These are phyloP conservation scores for Cardamine resedifolia DNA, from an alignment of 345 rosid species.

Conservation along the genomic window DNA sequence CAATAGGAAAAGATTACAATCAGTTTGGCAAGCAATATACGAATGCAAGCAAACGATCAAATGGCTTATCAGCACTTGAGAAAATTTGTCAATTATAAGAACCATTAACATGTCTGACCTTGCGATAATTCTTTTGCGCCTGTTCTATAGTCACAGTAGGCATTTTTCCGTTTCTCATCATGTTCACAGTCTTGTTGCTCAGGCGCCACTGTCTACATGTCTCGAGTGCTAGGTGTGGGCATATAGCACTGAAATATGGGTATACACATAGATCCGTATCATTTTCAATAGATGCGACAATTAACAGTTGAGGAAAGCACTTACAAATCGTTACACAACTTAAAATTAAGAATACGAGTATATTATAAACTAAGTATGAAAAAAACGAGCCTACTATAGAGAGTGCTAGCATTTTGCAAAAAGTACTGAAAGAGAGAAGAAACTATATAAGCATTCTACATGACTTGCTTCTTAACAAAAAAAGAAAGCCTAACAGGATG, in stretches of 20 bases:
- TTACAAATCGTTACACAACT: neutral
- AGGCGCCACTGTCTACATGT: slow-evolving; percentile 99
- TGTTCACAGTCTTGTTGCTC: slow-evolving; percentile 88
- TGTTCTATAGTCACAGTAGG: slow-evolving; percentile 98
- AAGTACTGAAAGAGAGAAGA: slow-evolving; percentile 1
- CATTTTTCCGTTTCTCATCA: slow-evolving; percentile 98
- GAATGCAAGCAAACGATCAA: slow-evolving; percentile 15
- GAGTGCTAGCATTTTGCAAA: slow-evolving; percentile 1
- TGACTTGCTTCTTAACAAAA: slow-evolving; percentile 17
- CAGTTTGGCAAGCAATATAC: neutral
- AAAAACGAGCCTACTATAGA: slow-evolving; percentile 11
- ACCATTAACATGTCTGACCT: slow-evolving; percentile 55
- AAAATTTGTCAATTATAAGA: neutral
- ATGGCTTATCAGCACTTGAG: slow-evolving; percentile 2
- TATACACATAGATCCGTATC: slow-evolving; percentile 15
- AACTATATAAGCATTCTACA: neutral
- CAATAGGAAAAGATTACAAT: neutral
- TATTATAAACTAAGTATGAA: neutral
- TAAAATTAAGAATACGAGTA: slow-evolving; percentile 4
- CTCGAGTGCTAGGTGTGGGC: slow-evolving; percentile 96
- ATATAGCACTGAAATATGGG: slow-evolving; percentile 68
- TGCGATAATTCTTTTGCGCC: slow-evolving; percentile 90
- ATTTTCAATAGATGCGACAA: neutral
- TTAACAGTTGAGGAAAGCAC: slow-evolving; percentile 15
- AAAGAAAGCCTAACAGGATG: neutral